Evolutionary conservation across 108 stramenopile genomes (phyloP).

Genomic region (Tribonema minus): DNA sequence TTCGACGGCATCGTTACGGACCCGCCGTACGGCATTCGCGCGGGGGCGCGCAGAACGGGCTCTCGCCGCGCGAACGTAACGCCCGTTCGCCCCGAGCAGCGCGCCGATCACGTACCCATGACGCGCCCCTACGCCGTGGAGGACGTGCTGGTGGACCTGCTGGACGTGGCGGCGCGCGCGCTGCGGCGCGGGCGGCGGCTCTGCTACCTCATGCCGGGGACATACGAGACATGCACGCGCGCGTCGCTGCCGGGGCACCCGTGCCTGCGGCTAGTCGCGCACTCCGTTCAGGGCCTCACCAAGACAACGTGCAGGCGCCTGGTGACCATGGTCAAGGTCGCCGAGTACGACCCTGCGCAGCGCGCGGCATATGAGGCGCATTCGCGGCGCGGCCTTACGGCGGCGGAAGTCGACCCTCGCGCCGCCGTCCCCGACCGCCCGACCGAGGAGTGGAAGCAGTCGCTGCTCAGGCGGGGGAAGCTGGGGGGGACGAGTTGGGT

Average conservation of each 20-base stretch:
- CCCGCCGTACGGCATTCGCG: conserved; percentile 64
- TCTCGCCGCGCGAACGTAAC: too few relatives aligned
- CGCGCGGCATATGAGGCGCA: not conserved
- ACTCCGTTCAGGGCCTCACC: conserved; percentile 29
- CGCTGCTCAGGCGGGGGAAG: not conserved
- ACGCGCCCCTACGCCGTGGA: conserved; percentile 54
- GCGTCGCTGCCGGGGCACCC: conserved; percentile 33
- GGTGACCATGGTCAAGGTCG: conserved; percentile 36
- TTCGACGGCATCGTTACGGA: conserved; percentile 72
- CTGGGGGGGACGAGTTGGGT: conserved; percentile 10
- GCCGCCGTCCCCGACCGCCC: not conserved
- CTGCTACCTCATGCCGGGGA: conserved; percentile 35
- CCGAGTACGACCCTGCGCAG: not conserved
- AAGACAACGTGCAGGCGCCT: conserved; percentile 19
- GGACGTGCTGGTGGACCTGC: conserved; percentile 27
- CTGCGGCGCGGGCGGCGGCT: conserved; percentile 15
- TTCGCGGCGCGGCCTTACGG: not conserved
- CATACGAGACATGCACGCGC: too few relatives aligned
- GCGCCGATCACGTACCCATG: conserved; percentile 84
- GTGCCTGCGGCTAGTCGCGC: conserved; percentile 12
- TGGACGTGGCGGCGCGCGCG: conserved; percentile 20
- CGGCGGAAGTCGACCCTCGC: not conserved
- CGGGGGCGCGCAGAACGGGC: too few relatives aligned
- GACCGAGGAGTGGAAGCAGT: not conserved
- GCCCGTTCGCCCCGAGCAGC: conserved; percentile 68